Base-by-base conservation (phyloP, 495 filamentous ascomycete species). In the Oidiodendron maius region DNA sequence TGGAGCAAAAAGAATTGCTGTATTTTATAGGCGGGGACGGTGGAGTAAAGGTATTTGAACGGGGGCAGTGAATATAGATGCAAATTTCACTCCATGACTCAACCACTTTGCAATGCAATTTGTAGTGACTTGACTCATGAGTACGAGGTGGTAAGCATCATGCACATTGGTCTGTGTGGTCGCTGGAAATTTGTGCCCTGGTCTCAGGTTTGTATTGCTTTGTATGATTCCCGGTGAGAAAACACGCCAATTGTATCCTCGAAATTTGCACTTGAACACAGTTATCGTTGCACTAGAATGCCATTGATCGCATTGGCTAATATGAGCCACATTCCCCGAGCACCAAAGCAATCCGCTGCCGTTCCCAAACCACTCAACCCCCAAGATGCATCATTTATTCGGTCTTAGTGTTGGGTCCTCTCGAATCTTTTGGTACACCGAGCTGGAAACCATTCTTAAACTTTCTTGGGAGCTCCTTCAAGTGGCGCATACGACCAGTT, bases 391-490 rank as follows among this genome's bases (percentile, higher is more conserved):
- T 41, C 46, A 42, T 50, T 46, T 59, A 59, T 50, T 56, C 56
- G 24, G 52, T 44, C 50, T 56, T 62, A 44, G 34, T 44, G 32
- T 54, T 46, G 42, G 82, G 73, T 35, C 88, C 90, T 61, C 81
- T 77, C 52, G 93, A 76, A 59, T 84, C 86, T 82, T 94, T 93
- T 61, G 89, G 91, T 56, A 74, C 70, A 59, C 93, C 93, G 49
- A 76, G 83, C 75, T 86, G 90, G 84, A 98, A 98, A 56, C 89
- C 90, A 75, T 98, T 97, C 75, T 83, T 86, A 80, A 95, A 95
- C 68, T 78, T 80, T 65, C 91, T 83, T 61, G 91, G 76, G 64
- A 97, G 81, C 59, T 77, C 80, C 77, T 91, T 91, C 68, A 97
- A 81, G 76, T 89, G 84, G 51, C 87, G 77, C 85, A 90, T 89